These are phyloP conservation scores for Nigrospora sphaerica DNA, from an alignment of 2,329 filamentous ascomycete species.

Conservation along the genomic window DNA sequence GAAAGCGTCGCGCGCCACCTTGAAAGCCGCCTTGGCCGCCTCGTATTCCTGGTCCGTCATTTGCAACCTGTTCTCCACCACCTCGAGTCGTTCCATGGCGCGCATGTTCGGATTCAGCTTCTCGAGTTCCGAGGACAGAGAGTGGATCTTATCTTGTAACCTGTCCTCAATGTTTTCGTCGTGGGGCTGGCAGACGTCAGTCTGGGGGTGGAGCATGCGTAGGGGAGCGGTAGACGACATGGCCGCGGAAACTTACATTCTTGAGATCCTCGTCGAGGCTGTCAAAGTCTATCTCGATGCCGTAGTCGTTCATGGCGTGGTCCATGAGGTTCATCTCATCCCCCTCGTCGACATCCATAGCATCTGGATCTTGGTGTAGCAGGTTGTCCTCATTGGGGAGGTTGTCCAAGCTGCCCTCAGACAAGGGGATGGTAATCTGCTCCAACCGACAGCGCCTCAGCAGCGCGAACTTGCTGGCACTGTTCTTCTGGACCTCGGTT, in stretches of 20 bases:
- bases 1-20: constrained; percentile 74
- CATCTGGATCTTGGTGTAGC: constrained; percentile 70
- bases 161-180: constrained; percentile 66
- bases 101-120: constrained; percentile 97
- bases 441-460: constrained; percentile 89
- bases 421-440: constrained; percentile 79
- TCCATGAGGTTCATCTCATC: constrained; percentile 54
- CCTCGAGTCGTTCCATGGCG: constrained; percentile 83
- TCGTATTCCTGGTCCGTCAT: constrained; percentile 86
- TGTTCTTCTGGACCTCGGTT: constrained; percentile 77
- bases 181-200: constrained; percentile 45
- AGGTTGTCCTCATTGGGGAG: constrained; percentile 83
- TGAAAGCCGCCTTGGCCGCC: constrained; percentile 67
- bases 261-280: constrained; percentile 76
- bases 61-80: constrained; percentile 74
- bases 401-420: constrained; percentile 69
- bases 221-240: not conserved
- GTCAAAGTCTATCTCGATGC: constrained; percentile 83
- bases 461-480: constrained; percentile 74
- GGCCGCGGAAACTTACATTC: constrained; percentile 44
- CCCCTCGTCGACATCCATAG: constrained; percentile 84
- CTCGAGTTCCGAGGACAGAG: constrained; percentile 72
- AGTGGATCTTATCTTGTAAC: constrained; percentile 70
- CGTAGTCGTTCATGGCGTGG: constrained; percentile 75
- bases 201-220: constrained; percentile 2